Base-by-base conservation (phyloP, 2,329 filamentous ascomycete genomes). In the Botryotinia globosa region DNA sequence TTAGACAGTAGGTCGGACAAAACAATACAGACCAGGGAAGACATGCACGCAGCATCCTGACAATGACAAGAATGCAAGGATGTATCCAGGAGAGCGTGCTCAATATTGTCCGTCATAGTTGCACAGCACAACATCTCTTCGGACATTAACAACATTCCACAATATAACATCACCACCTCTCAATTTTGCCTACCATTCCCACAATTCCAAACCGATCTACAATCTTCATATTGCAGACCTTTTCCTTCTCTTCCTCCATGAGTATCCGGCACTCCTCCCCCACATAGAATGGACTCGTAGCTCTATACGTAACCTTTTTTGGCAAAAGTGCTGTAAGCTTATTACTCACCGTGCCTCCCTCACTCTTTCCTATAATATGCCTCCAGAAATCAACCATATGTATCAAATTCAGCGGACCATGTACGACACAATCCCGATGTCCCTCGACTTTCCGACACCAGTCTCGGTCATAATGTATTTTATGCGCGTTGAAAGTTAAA, bases 401-500 rank as follows among this genome's bases (percentile, higher is more conserved):
- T 18, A 92, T 91, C 37, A 95, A 84, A 48, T 91, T 92, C 74
- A 97, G 82, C 1, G 94, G 93, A 0, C 93, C 94, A 77, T 97
- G 94, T 44, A 97, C 92, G 18, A 97, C 87, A 8, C 91, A 81
- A 25, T 89, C 87, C 0, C 87, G 87, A 77, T 96, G 92, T 0
- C 90, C 89, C 80, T 80, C 48, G 80, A 85, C 48, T 82, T 79
- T 34, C 80, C 73, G 61, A 78, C 80, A 71, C 74, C 78, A 71
- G 64, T 77, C 51, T 69, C 73, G 96, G 91, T 94, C 92, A 77
- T 95, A 91, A 81, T 97, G 94, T 71, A 97, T 97, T 76, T 89
- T 90, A 81, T 97, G 94, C 0, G 89, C 92, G 79, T 97, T 97
- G 84, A 94, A 94, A 0, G 93, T 97, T 58, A 97, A 83, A 0